Conservation (phyloP, 2,329 filamentous ascomycete genomes). For the Phyllosticta citriasiana region DNA sequence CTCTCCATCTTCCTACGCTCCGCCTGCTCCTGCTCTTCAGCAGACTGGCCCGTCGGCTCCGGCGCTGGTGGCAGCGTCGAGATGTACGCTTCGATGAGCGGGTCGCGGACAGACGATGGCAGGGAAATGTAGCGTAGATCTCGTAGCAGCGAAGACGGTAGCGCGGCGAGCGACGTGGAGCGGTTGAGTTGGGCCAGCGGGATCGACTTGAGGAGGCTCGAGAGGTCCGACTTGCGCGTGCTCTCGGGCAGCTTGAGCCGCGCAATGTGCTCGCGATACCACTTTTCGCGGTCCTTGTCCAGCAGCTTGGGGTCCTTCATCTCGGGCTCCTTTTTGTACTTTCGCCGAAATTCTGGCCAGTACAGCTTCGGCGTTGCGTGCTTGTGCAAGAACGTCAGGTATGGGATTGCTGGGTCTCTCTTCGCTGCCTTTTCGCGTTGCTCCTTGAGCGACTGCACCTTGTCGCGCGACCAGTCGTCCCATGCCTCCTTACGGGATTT, state of each 20-base stretch:
- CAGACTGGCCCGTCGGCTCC: constrained; percentile 28
- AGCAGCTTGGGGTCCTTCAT: constrained; percentile 59
- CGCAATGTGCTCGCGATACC: constrained; percentile 64
- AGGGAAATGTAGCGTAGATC: constrained; percentile 64
- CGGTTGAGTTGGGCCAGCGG: constrained; percentile 51
- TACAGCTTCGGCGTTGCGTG: constrained; percentile 85
- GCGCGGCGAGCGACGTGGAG: constrained; percentile 43
- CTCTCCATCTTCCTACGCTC: constrained; percentile 27
- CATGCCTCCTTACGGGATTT: constrained; percentile 72
- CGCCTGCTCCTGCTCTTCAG: constrained; percentile 43
- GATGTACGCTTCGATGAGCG: constrained; percentile 57
- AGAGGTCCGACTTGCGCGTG: constrained; percentile 60
- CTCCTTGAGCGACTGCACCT: constrained; percentile 62
- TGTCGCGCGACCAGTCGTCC: constrained; percentile 71
- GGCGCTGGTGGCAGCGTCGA: constrained; percentile 52
- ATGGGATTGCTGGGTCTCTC: constrained; percentile 72
- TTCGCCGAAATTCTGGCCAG: constrained; percentile 94
- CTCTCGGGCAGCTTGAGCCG: constrained; percentile 55
- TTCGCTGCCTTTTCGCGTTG: constrained; percentile 66
- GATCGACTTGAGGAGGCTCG: constrained; percentile 52
- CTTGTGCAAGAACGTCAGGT: constrained; percentile 69
- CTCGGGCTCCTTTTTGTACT: constrained; percentile 68
- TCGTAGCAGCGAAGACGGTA: constrained; percentile 53
- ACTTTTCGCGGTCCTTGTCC: constrained; percentile 66
- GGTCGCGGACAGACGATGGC: constrained; percentile 49